Base-by-base conservation (phyloP, 2,329 filamentous ascomycete species). In the Atkinsonella hypoxylon region DNA sequence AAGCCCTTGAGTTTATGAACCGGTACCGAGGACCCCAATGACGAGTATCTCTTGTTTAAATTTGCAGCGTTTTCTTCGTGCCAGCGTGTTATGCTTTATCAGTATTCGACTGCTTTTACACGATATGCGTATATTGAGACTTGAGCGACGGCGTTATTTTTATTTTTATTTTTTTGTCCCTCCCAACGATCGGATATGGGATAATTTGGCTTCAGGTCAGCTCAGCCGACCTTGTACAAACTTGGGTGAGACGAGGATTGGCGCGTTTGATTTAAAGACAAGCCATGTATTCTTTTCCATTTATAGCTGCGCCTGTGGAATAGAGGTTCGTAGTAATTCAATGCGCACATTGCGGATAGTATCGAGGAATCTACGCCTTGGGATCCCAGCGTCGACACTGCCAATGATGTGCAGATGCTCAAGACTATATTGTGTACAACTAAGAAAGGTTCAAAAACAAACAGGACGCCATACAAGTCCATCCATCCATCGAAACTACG, bases 1-100 rank as follows among this genome's bases (percentile, higher is more conserved):
- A 94, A 63, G 86, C 87, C n/a, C 78, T 87, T 22, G 75, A 79
- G 50, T 76, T 94, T 48, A 77, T 94, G 72, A 82, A 85, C 57
- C 74, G 80, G 50, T 76, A 73, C 53, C 74, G 63, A 59, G 58
- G 59, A 50, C 57, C 51, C 46, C 57, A 58, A 56, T 62, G 45
- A 63, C 51, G 45, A 48, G 13, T 32, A 40, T 26, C 40, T 48
- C 3, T 17, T 34, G 42, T 50, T 18, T 7, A 32, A 36, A 15
- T 36, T 45, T 32, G 30, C 51, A 43, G 39, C 43, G n/a, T 47
- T 47, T 39, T n/a, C n/a, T 49, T 40, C 22, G 8, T n/a, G 40
- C 34, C 18, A 45, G 51, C 48, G 48, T 45, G 40, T 41, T 46
- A 31, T 43, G 31, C 32, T 47, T 40, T 51, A 3, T 11, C 13